Conservation (phyloP, 2,329 filamentous ascomycete species). For the Cercospora sp. region DNA sequence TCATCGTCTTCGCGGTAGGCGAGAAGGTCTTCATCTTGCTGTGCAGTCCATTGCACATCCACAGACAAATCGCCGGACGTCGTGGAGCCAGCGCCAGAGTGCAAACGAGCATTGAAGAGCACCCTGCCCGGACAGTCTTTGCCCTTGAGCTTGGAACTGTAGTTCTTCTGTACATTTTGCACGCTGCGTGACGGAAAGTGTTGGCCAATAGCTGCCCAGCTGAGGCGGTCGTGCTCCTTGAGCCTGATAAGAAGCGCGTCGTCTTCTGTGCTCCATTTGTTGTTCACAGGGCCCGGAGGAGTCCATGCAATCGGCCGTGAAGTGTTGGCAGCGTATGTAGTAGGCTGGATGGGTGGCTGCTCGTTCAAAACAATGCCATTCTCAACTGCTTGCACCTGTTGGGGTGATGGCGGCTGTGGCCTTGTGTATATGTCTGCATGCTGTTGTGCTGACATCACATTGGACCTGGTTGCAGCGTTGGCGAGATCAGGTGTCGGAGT, state of each 20-base stretch:
- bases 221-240: constrained; percentile 16
- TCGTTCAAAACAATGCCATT: not conserved
- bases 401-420: not conserved
- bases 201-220: constrained; percentile 12
- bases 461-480: not conserved
- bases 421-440: not conserved
- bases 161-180: constrained; percentile 29
- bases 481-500: not conserved
- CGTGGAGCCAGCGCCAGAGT: not conserved
- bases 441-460: not conserved
- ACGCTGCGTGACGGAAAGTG: constrained; percentile 26
- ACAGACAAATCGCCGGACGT: not conserved
- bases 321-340: constrained; percentile 12
- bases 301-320: constrained; percentile 9
- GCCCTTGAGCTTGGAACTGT: constrained; percentile 20
- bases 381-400: not conserved
- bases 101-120: constrained; percentile 22
- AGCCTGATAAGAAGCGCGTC: constrained; percentile 22
- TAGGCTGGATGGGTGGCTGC: not conserved
- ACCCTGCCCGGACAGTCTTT: constrained; percentile 38
- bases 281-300: not conserved
- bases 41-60: constrained; percentile 33
- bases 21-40: constrained; percentile 43
- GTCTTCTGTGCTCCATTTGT: constrained; percentile 17
- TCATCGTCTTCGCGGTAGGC: constrained; percentile 35